phyloP scores from a whole-genome alignment of 1,139 yeast genomes.

The Zygosaccharomyces pseudobailii region DNA sequence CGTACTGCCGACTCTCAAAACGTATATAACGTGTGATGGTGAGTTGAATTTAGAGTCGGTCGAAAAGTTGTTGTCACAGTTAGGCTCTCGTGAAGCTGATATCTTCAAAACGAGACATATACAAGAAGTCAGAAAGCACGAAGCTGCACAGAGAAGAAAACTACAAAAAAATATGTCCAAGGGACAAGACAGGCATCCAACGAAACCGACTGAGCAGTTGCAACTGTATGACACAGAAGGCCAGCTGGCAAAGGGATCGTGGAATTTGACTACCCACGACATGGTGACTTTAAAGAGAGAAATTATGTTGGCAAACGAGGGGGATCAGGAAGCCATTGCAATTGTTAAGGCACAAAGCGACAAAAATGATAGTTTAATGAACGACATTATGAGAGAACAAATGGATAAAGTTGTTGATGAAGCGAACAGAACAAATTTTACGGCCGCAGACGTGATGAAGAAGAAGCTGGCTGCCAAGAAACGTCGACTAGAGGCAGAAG shows the following conservation, averaged over 20 bases:
- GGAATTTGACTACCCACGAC: constrained; percentile 70
- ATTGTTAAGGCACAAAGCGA: constrained; percentile 45
- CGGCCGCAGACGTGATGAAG: constrained; percentile 43
- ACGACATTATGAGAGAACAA: constrained; percentile 27
- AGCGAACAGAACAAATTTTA: constrained; percentile 36
- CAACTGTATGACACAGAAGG: constrained; percentile 73
- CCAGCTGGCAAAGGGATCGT: constrained; percentile 48
- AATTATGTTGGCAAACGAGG: constrained; percentile 70
- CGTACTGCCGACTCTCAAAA: constrained; percentile 58
- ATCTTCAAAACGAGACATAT: constrained; percentile 69
- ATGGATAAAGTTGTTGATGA: constrained; percentile 33
- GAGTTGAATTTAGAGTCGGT: constrained; percentile 69
- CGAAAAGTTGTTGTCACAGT: constrained; percentile 58
- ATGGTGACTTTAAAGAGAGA: constrained; percentile 63
- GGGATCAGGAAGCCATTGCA: constrained; percentile 68
- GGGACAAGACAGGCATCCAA: constrained; percentile 75
- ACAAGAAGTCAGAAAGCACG: constrained; percentile 61
- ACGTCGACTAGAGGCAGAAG: constrained; percentile 17
- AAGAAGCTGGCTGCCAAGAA: constrained; percentile 34
- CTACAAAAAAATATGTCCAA: constrained; percentile 44
- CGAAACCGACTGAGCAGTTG: constrained; percentile 64
- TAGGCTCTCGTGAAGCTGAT: constrained; percentile 74
- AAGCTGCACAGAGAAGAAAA: constrained; percentile 57
- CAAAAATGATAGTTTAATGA: constrained; percentile 25
- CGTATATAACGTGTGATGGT: constrained; percentile 89